Base-by-base conservation (phyloP, 805 yeast species). In the Kazachstania viticola region DNA sequence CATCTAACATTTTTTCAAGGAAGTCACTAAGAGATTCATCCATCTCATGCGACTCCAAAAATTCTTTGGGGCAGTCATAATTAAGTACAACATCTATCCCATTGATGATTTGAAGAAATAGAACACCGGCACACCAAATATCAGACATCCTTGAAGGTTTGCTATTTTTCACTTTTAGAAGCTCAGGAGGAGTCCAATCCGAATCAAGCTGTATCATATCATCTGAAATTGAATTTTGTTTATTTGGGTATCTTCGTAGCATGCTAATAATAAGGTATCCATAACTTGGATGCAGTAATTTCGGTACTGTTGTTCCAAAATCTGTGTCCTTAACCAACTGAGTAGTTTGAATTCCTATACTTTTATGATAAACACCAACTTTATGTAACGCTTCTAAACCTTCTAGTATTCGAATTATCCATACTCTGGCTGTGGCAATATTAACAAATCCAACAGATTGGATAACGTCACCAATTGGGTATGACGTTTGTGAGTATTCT, bases 71-170 rank as follows among this genome's bases (percentile, higher is more conserved):
- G 1, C 74, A 70, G 4, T 67, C 58, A 44, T 63, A 79, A 16
- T 67, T 71, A 9, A 71, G 64, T 1, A 71, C 58, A 1, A 68
- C 61, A 29, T 71, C 75, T 3, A 64, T 58, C 0, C 94, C 88
- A 27, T 68, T 61, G 4, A 82, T 63, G 51, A 77, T 61, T 40
- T 79, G 74, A 13, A 75, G 65, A 42, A 88, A 77, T 5, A 80
- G 53, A 0, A 82, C 82, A 6, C 96, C 98, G 25, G 85, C 58
- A 48, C 81, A 81, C 97, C 97, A 91, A 8, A 91, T 79, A 60
- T 91, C 98, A 0, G 95, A 76, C 52, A 84, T 81, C 23, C 85
- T 62, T 35, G 78, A 78, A 11, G 80, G 77, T 35, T 66, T 71
- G 30, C 50, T 58, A 14, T 46, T 49, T 12, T 47, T 51, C 23